Conservation (phyloP, 2,329 filamentous ascomycete species). For the Lachnellula subtilissima region DNA sequence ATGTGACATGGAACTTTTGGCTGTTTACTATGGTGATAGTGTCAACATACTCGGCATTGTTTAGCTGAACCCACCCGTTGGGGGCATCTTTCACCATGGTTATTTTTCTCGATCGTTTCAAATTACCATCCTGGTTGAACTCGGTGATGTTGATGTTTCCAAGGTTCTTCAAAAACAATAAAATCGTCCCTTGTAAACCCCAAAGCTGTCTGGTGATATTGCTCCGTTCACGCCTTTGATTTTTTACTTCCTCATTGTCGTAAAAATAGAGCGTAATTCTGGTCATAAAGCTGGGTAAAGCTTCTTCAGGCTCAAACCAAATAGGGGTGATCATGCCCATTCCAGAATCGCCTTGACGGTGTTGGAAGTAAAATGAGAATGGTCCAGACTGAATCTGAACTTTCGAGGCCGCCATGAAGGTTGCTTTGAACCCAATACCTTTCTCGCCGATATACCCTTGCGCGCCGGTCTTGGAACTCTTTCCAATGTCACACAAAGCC, state of each 20-base stretch:
- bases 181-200: constrained; percentile 3
- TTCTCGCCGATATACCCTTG: constrained; percentile 34
- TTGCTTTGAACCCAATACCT: constrained; percentile 35
- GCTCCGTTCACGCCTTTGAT: not conserved
- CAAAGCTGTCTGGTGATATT: constrained; percentile 4
- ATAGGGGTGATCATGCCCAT: constrained; percentile 6
- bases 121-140: not conserved
- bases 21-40: not conserved
- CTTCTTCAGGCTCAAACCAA: not conserved
- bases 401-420: constrained; percentile 32
- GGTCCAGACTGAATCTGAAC: constrained; percentile 37
- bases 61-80: not conserved
- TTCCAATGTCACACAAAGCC: constrained; percentile 35
- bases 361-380: constrained; percentile 37
- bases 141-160: constrained; percentile 2
- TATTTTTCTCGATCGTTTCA: not conserved
- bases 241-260: not conserved
- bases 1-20: not conserved
- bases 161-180: constrained; percentile 8
- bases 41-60: not conserved
- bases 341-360: constrained; percentile 31
- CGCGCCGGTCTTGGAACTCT: constrained; percentile 32
- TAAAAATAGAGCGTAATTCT: constrained; percentile 3
- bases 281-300: constrained; percentile 1
- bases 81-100: not conserved